Evolutionary conservation across 1,284 basidiomycete species (phyloP), one percentile per base, ranked within the genome.

Genomic region (Apiotrichum akiyoshidainum): DNA sequence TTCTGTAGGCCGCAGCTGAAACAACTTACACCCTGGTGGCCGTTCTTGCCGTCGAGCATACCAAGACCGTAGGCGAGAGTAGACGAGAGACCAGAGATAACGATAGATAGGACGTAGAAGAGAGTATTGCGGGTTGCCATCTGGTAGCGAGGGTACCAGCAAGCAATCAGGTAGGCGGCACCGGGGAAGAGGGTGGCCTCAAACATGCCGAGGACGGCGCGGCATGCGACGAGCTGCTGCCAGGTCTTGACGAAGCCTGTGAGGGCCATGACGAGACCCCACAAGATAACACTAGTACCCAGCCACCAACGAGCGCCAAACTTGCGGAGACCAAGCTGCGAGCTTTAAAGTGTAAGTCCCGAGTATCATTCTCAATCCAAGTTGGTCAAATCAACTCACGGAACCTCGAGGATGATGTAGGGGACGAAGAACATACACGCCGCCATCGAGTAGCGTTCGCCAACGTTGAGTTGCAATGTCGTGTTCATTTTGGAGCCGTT

Each of bases 371-470:
- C 8, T n/a, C n/a, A n/a, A n/a, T n/a, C n/a, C n/a, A n/a, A 26
- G 21, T 5, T 5, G 26, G 17, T 10, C 26, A 31, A 31, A 21
- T n/a, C 21, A 12, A 53, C 60, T 49, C 42, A 60, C 61, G 5
- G 64, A 19, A 65, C 56, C 45, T 65, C 71, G 33, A 80, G 80
- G 63, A 80, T 65, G 59, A 79, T 73, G 61, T 77, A 75, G n/a
- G 75, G 71, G 26, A 74, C 60, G 62, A 76, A 78, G 66, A 78
- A 76, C 16, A 75, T 59, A n/a, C 76, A 56, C 1, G 71, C 66
- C 47, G 69, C 67, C 57, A 78, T 69, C 26, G 70, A 67, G 64
- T 77, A 78, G 35, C 76, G 69, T 41, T 75, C 68, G 13, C 75
- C 77, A 26, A 77, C 55, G 13, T 58, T 61, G 1, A 72, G 58